These are phyloP conservation scores for Calonectria hongkongensis DNA, from an alignment of 2,329 filamentous ascomycete species.

Conservation along the genomic window DNA sequence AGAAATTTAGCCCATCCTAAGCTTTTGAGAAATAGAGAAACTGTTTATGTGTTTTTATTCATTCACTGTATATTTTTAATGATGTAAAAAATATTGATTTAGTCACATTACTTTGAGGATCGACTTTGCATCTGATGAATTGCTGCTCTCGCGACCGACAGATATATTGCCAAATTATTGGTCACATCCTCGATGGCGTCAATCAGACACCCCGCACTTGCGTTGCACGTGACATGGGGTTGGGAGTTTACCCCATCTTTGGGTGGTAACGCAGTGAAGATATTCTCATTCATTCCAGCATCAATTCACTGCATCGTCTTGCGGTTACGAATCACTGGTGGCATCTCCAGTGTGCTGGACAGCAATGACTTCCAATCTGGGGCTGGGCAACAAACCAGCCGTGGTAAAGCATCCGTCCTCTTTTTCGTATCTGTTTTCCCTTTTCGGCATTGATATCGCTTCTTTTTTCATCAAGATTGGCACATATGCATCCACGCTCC, in stretches of 20 bases:
- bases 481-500: background rate
- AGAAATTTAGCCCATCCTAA: too few species aligned
- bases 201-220: constrained; percentile 1
- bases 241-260: background rate
- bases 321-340: background rate
- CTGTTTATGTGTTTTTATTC: too few species aligned
- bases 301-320: background rate
- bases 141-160: background rate
- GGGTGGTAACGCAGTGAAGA: background rate
- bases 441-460: constrained; percentile 6
- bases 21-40: too few species aligned
- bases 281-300: too few species aligned
- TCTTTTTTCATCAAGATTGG: background rate
- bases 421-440: constrained; percentile 11
- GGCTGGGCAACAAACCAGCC: background rate
- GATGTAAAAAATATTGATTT: too few species aligned
- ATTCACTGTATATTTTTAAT: too few species aligned
- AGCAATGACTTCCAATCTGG: background rate
- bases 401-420: constrained; percentile 6
- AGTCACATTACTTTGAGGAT: background rate
- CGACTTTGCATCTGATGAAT: background rate
- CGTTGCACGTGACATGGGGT: constrained; percentile 1
- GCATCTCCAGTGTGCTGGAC: too few species aligned
- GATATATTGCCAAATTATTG: background rate
- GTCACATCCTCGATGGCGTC: constrained; percentile 7